Evolutionary conservation across 2,329 filamentous ascomycete genomes (phyloP), one percentile per base, ranked within the genome.

Genomic region (Alternaria angustiovoidea): DNA sequence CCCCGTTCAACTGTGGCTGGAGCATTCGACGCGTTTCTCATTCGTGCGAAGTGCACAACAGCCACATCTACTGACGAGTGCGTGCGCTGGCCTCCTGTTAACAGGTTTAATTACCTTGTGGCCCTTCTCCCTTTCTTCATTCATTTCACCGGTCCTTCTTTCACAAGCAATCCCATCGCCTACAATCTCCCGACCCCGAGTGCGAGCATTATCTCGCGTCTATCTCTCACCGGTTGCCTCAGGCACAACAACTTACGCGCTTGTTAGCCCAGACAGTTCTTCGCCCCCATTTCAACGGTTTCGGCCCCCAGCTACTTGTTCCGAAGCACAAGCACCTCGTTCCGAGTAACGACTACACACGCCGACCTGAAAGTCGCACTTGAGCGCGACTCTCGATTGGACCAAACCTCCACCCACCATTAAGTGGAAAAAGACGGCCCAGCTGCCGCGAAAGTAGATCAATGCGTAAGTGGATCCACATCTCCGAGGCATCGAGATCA

Each of bases 391-490:
- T 36, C 53, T 61, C 48, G 53, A 58, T 47, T 18, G 41, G 42
- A 51, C 47, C 3, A 14, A 28, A 41, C 5, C 39, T 43, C 44
- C 38, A 51, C 43, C 42, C 46, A 42, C 39, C 39, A 38, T 51
- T 16, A 60, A 55, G 57, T 60, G 57, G 42, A 42, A 62, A 43
- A 55, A 53, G 61, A 61, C 63, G 63, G 62, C 59, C 42, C 38
- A 69, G 39, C 59, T 63, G 63, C 68, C 65, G 54, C 59, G 9
- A 54, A 57, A 62, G 52, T 44, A 54, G 43, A 63, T 41, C 57
- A 52, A 72, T 72, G 69, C 69, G 69, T 72, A 68, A 68, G 69
- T 68, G 61, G 65, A 68, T 51, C 63, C 43, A 59, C 51, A 61
- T 63, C 46, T 64, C 64, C 53, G 54, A 49, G 43, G 20, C 28